Evolutionary conservation across 768 basidiomycete genomes (phyloP).

Genomic region (Xerocomellus dryophilus): DNA sequence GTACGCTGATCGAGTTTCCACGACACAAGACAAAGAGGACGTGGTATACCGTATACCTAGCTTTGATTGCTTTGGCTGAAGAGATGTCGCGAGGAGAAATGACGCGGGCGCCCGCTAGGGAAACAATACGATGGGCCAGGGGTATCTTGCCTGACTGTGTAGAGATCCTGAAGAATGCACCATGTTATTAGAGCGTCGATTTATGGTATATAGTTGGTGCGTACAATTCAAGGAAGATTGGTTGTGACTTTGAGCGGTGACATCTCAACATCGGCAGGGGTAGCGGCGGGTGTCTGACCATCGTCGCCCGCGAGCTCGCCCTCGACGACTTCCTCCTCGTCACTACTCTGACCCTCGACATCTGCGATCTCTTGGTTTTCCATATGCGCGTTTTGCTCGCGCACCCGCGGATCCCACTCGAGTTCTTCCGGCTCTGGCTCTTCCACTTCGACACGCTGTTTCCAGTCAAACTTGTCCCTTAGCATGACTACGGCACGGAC

Average conservation of each 20-base stretch:
- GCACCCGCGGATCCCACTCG: conserved; percentile 60
- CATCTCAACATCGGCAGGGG: conserved; percentile 28
- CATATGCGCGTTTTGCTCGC: conserved; percentile 11
- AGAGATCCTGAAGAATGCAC: conserved; percentile 43
- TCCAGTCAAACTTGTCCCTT: conserved; percentile 79
- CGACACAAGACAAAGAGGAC: conserved; percentile 72
- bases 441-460: conserved; percentile 73
- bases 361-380: conserved; percentile 22
- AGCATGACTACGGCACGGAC: conserved; percentile 77
- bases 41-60: conserved; percentile 73
- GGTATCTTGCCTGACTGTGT: conserved; percentile 40
- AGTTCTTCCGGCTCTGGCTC: conserved; percentile 78
- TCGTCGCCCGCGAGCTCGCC: conserved; percentile 34
- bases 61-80: conserved; percentile 48
- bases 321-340: conserved; percentile 39
- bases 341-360: conserved; percentile 34
- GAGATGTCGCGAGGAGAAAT: conserved; percentile 28
- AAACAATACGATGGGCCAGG: conserved; percentile 40
- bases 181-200: conserved; percentile 25
- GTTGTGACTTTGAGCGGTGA: conserved; percentile 1
- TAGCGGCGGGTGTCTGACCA: conserved; percentile 22
- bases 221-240: conserved; percentile 1
- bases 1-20: conserved; percentile 49
- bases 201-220: background rate
- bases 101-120: conserved; percentile 18